Evolutionary conservation across 2,329 filamentous ascomycete species (phyloP), one percentile per base, ranked within the genome.

Genomic region (Alternaria gansuensis): DNA sequence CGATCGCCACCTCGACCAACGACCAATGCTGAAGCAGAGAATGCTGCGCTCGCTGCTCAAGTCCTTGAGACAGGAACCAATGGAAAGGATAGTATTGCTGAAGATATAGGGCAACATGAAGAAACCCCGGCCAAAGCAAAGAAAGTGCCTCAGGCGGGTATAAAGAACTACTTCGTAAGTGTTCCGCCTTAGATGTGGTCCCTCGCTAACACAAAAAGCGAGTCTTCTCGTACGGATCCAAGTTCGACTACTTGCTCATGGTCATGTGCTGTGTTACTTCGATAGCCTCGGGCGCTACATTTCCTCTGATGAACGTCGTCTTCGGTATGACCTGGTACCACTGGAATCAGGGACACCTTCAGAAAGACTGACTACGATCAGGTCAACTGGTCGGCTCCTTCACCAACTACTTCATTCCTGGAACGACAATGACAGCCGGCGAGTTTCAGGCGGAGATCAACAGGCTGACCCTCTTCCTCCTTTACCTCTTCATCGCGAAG

Each of bases 241-340:
- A 46, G 4, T 37, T 77, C 2, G 77, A 79, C 60, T 67, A 59
- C 21, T 46, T 74, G 10, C 54, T 78, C 3, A 69, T 78, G 13
- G 39, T 52, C 0, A 4, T 70, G 14, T 72, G 67, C 21, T 60
- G 64, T 10, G 4, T 78, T 9, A 71, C 76, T 3, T 73, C 75
- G 0, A 70, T 78, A 17, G 76, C 70, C 1, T 66, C 75, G 14
- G 76, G 76, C 1, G 66, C 75, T 50, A 65, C 75, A 0, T 69
- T 85, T 6, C 85, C 85, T 0, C 65, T 87, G 33, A 87, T 88
- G 84, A 85, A 86, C 36, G 77, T 88, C 37, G 78, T 88, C 6
- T 86, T 88, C 69, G 85, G 85, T 64, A 74, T 75, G 36, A 57
- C 3, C 23, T 34, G 26, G 17, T 31, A 33, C 8, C 3, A 23